Evolutionary conservation across 139 green algal genomes (phyloP), one percentile per base, ranked within the genome.

Genomic region (Penium margaritaceum): DNA sequence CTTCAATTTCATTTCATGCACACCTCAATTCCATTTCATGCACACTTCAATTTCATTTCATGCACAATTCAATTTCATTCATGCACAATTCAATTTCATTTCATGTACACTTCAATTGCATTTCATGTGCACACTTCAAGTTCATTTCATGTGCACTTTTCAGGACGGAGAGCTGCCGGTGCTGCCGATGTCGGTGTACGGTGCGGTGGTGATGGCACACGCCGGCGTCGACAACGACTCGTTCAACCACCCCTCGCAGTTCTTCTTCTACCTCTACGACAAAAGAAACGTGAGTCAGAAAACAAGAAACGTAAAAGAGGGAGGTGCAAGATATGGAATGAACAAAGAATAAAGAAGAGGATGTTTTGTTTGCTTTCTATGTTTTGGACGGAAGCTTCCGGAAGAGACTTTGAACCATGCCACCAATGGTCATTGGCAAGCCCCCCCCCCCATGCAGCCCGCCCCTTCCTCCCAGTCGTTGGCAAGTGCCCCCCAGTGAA

Each of bases 251-350:
- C 43, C 75, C 34, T 65, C 44, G 14, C 41, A 86, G 54, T 86
- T 78, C 24, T 87, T 87, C 70, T 78, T 87, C 54, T 87, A 87
- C 64, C 29, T 79, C 12, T 87, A 85, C 55, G 82, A 87, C 55
- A 60, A 60, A 24, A 60, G 51, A 60, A n/a, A 24, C 24, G 51
- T 58, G 29, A 3, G 47, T 57, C 5, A 21, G 46, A n/a, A n/a
- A n/a, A n/a, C n/a, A n/a, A n/a, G n/a, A n/a, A n/a, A n/a, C n/a
- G n/a, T n/a, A n/a, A n/a, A n/a, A n/a, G n/a, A n/a, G n/a, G n/a
- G n/a, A n/a, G n/a, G n/a, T n/a, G n/a, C n/a, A n/a, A n/a, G n/a
- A n/a, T n/a, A n/a, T n/a, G n/a, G n/a, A n/a, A n/a, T n/a, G n/a
- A n/a, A n/a, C n/a, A n/a, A n/a, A n/a, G n/a, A n/a, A n/a, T n/a